phyloP scores from a whole-genome alignment of 1,139 yeast species.

The Candida sojae region DNA sequence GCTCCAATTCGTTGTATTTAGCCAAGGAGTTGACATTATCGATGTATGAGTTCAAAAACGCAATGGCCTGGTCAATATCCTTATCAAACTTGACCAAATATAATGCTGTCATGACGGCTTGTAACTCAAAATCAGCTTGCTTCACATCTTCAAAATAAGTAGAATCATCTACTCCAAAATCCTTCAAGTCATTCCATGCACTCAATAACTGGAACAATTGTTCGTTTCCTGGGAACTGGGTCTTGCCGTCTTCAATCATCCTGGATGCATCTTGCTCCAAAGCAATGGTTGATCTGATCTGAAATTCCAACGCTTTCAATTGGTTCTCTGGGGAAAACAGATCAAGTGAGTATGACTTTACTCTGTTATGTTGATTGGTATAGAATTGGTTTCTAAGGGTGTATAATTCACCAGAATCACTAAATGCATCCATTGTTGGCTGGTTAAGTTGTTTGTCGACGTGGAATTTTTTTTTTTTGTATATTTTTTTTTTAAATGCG shows the following conservation, averaged over 20 bases:
- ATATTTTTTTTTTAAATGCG: not conserved
- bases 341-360: slow-evolving; percentile 30
- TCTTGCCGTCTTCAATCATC: slow-evolving; percentile 39
- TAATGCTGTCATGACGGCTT: slow-evolving; percentile 45
- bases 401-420: slow-evolving; percentile 46
- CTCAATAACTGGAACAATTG: slow-evolving; percentile 39
- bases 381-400: slow-evolving; percentile 48
- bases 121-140: slow-evolving; percentile 34
- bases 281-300: slow-evolving; percentile 45
- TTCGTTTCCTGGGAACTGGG: slow-evolving; percentile 39
- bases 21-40: slow-evolving; percentile 17
- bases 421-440: slow-evolving; percentile 34
- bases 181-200: slow-evolving; percentile 46
- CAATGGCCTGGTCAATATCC: slow-evolving; percentile 43
- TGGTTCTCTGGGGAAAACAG: slow-evolving; percentile 40
- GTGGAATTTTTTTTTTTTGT: slow-evolving; percentile 5
- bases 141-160: slow-evolving; percentile 42
- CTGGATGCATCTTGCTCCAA: slow-evolving; percentile 41
- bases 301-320: slow-evolving; percentile 42
- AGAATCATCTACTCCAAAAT: slow-evolving; percentile 42
- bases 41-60: slow-evolving; percentile 28
- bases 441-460: not conserved
- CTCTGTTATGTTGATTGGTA: slow-evolving; percentile 47
- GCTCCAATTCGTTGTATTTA: slow-evolving; percentile 41
- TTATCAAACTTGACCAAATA: slow-evolving; percentile 42